These are phyloP conservation scores for Phytomonas francai DNA, from an alignment of 208 protist species.

Conservation along the genomic window DNA sequence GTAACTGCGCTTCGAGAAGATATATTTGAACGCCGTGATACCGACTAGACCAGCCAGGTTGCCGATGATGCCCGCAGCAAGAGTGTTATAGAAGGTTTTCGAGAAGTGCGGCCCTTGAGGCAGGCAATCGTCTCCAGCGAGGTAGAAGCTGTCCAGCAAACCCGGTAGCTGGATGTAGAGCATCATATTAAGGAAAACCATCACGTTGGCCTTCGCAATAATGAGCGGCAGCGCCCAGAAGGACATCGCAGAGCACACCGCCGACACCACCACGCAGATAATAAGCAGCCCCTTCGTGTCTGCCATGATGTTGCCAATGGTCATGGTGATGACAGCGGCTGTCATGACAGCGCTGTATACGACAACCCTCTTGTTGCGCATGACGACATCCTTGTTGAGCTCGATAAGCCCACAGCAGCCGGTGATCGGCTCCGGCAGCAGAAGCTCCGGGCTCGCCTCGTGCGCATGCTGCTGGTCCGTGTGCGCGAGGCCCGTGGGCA, in stretches of 20 bases:
- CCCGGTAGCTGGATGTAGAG: slow-evolving; percentile 38
- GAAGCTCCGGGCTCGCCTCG: slow-evolving; percentile 30
- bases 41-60: slow-evolving; percentile 29
- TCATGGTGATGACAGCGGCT: slow-evolving; percentile 28
- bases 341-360: slow-evolving; percentile 49
- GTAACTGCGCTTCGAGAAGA: slow-evolving; percentile 48
- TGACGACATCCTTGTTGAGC: slow-evolving; percentile 52
- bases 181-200: slow-evolving; percentile 31
- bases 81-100: slow-evolving; percentile 58
- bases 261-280: slow-evolving; percentile 24
- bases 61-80: slow-evolving; percentile 28
- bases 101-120: slow-evolving; percentile 49
- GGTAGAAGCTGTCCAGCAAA: slow-evolving; percentile 38
- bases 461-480: neutral
- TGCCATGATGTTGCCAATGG: slow-evolving; percentile 29
- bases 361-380: slow-evolving; percentile 36
- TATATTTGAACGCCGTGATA: slow-evolving; percentile 38
- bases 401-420: slow-evolving; percentile 44
- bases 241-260: slow-evolving; percentile 24
- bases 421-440: slow-evolving; percentile 11
- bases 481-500: too few relatives aligned
- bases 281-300: slow-evolving; percentile 26
- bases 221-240: slow-evolving; percentile 51
- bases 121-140: slow-evolving; percentile 27
- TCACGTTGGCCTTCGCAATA: slow-evolving; percentile 60